These are phyloP conservation scores for Tetrahymena elliotti DNA, from an alignment of 73 alveolate genomes.

Conservation along the genomic window DNA sequence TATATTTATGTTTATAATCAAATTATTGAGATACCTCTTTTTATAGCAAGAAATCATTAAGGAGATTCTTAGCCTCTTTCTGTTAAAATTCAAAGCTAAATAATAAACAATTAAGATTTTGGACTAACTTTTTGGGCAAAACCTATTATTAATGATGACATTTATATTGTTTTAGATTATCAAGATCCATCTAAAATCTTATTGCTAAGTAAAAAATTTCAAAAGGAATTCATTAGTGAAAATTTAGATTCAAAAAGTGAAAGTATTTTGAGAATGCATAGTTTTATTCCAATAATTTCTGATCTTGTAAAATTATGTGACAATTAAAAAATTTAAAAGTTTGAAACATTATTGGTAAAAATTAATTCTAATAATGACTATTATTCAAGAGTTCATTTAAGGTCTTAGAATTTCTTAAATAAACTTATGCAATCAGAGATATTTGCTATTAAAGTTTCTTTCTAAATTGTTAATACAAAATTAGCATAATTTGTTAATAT, in stretches of 20 bases:
- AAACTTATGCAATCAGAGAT: neutral
- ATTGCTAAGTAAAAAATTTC: neutral
- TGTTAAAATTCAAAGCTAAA: neutral
- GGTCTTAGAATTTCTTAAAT: neutral
- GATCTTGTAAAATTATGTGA: neutral
- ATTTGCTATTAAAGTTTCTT: neutral
- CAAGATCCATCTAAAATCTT: neutral
- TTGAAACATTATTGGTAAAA: neutral
- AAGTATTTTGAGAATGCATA: neutral
- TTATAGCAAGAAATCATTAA: neutral
- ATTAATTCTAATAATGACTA: neutral
- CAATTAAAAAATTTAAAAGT: neutral
- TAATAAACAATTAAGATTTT: neutral
- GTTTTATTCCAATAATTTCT: neutral
- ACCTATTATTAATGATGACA: neutral
- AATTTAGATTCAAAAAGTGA: neutral
- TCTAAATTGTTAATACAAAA: neutral
- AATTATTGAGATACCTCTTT: neutral
- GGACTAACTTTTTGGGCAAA: neutral
- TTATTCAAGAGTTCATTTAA: neutral
- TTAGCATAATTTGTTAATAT: neutral
- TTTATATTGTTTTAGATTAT: neutral
- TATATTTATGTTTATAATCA: neutral
- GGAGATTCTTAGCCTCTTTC: neutral
- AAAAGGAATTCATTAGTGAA: neutral